Percentiles rank a stretch among this genome's conserved stretches.
Evolutionary conservation across 164 flowering plant genomes (phyloP).

Genomic region (grape (Vitis vinifera)): ASM3070453v1 NC_081823.1:27113501-27114000

Average conservation of each 20-base stretch:
- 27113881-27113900: conserved; percentile 52
- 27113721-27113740: conserved; percentile 90
- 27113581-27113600: no score
- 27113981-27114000: conserved; percentile 63
- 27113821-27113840: conserved; percentile 53
- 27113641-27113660: conserved; percentile 57
- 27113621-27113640: no score
- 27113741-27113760: conserved; percentile 20
- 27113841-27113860: conserved; percentile 80
- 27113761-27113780: background rate
- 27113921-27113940: no score
- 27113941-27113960: no score
- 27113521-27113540: conserved; percentile 46
- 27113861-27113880: conserved; percentile 90
- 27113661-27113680: conserved; percentile 98
- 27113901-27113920: no score
- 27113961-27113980: no score
- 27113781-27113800: background rate
- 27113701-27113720: conserved; percentile 79
- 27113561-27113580: no score
- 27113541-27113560: no score
- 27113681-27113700: conserved; percentile 74
- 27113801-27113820: background rate
- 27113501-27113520: conserved; percentile 89
- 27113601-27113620: no score